Conservation (phyloP, 2,329 filamentous ascomycete genomes). For the Cercospora sp. region DNA sequence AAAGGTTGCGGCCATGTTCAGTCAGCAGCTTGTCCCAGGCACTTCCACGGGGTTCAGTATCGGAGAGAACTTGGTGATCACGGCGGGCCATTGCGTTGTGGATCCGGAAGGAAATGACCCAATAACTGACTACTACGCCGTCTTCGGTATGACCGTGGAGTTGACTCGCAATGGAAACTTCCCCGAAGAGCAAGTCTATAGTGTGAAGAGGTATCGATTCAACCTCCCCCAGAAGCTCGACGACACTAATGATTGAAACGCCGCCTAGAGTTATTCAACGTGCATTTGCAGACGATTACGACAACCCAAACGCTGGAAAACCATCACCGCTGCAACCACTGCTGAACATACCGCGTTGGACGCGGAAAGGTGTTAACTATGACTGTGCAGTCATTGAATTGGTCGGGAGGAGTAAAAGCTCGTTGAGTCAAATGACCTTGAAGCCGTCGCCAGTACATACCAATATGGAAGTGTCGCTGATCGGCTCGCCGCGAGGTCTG, state of each 20-base stretch:
- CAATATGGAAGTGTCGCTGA: neutral
- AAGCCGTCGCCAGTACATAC: too few relatives aligned
- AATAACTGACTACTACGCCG: neutral
- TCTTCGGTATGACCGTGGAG: neutral
- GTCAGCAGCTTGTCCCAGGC: neutral
- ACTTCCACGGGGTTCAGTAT: neutral
- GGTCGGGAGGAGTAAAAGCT: too few relatives aligned
- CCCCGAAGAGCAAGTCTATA: neutral
- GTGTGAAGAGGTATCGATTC: neutral
- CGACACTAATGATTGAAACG: neutral
- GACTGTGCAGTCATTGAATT: neutral
- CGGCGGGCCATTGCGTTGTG: neutral
- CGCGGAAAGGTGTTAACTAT: neutral
- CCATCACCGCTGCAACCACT: too few relatives aligned
- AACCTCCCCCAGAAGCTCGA: neutral
- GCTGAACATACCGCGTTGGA: too few relatives aligned
- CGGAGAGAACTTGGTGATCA: neutral
- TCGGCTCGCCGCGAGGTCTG: neutral
- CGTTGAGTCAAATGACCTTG: too few relatives aligned
- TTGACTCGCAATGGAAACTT: neutral
- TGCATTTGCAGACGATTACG: neutral
- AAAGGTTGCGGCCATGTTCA: neutral
- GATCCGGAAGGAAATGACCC: neutral
- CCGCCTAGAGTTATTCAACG: neutral
- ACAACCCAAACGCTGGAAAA: too few relatives aligned